Percentiles rank a stretch among this genome's conserved stretches.
These are phyloP conservation scores for Globisporangium megalacanthum DNA, from an alignment of 352 stramenopile genomes.

Conservation along the genomic window DNA sequence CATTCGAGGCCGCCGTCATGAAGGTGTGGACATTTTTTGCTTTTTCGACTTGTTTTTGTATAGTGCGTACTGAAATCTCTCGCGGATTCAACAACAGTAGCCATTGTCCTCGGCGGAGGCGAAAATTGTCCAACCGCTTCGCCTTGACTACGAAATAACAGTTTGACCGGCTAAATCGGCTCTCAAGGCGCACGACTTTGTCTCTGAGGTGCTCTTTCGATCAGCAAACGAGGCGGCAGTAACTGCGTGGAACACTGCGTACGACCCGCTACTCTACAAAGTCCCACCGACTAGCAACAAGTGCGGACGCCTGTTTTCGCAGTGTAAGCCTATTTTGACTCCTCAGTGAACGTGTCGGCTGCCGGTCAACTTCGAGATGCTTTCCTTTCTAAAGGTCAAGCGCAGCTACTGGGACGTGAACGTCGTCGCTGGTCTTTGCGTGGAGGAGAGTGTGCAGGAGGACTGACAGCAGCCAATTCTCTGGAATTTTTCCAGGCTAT, in stretches of 20 bases:
- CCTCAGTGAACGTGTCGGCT: neutral
- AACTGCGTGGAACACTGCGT: neutral
- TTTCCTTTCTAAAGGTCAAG: neutral
- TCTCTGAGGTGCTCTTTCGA: neutral
- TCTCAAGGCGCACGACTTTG: too few species aligned
- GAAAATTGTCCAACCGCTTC: neutral
- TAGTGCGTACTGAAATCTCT: too few species aligned
- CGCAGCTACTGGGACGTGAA: too few species aligned
- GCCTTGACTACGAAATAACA: neutral
- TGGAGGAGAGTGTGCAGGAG: too few species aligned
- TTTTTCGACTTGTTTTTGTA: too few species aligned
- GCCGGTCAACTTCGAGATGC: neutral
- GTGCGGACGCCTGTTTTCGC: neutral
- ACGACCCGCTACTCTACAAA: neutral
- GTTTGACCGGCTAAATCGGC: too few species aligned
- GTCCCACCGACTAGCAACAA: neutral
- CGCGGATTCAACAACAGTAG: neutral
- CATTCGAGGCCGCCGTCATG: neutral
- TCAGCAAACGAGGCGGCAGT: neutral
- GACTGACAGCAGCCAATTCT: too few species aligned
- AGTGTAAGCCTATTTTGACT: neutral
- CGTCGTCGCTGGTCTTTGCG: too few species aligned
- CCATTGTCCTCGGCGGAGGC: neutral
- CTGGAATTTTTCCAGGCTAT: too few species aligned
- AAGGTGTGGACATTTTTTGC: neutral